Base-by-base conservation (phyloP, 2,329 filamentous ascomycete species). In the Massarina eburnea region DNA sequence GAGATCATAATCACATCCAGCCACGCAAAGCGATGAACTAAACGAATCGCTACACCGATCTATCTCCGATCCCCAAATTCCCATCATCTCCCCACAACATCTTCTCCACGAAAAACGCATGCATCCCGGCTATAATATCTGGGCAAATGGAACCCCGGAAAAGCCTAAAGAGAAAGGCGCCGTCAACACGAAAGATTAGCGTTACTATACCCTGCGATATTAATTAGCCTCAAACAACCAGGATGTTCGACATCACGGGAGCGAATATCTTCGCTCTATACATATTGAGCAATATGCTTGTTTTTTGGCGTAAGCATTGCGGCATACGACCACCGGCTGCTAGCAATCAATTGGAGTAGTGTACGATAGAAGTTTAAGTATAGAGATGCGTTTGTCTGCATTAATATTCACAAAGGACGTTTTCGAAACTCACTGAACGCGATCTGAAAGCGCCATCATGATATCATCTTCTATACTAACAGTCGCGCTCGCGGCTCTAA, bases 221-320 rank as follows among this genome's bases (percentile, higher is more conserved):
- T 51, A 52, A 55, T 55, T 46, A 45, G 21, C 37, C 37, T 37
- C 36, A 51, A 52, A 52, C 39, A 34, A 10, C 39, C 37, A 14
- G 32, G 24, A 15, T 29, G 19, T 37, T 26, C 35, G 39, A 45
- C 41, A 47, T 50, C 37, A 40, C 36, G 17, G 27, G 12, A n/a
- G 17, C 17, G 8, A 39, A 10, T 10, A 2, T 26, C 32, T 30
- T 37, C 20, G 36, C 8, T 43, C 17, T 49, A 17, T 32, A 37
- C 24, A 49, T 8, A 52, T 49, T 51, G 38, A 34, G 27, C 35
- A 30, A 24, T 19, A 14, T 14, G 24, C 26, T 17, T 18, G 34
- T 12, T 8, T 37, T 9, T 9, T 33, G 17, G 29, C 30, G 19
- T 3, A 9, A 4, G 12, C 5, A 19, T n/a, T 14, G 17, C 36